phyloP scores from a whole-genome alignment of 805 yeast species.

The Metschnikowia proteae region DNA sequence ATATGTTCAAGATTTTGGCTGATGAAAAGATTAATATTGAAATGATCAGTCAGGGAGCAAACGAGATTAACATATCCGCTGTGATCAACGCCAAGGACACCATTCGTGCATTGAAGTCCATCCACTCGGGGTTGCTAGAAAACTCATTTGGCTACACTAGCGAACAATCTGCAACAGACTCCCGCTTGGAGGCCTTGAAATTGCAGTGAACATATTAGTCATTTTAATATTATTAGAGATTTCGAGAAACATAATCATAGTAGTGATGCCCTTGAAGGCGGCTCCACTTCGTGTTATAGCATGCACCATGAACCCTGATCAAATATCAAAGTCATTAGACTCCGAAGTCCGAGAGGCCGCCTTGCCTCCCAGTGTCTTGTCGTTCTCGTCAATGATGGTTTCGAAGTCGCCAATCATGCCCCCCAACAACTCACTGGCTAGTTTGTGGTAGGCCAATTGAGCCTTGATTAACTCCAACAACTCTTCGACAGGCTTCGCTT shows the following conservation, averaged over 20 bases:
- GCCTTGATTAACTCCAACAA: constrained; percentile 69
- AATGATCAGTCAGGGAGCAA: constrained; percentile 98
- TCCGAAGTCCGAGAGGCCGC: constrained; percentile 15
- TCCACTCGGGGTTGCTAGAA: constrained; percentile 74
- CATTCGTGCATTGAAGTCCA: constrained; percentile 76
- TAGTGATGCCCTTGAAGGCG: too few relatives aligned
- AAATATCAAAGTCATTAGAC: constrained; percentile 27
- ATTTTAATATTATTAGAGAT: neutral
- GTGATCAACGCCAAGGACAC: constrained; percentile 84
- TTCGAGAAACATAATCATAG: too few relatives aligned
- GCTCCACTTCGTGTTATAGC: neutral
- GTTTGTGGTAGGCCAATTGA: constrained; percentile 76
- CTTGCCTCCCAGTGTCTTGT: constrained; percentile 16
- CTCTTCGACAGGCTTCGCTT: constrained; percentile 64
- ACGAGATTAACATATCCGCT: constrained; percentile 94
- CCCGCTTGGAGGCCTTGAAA: constrained; percentile 16
- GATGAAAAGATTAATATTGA: constrained; percentile 90
- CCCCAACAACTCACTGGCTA: constrained; percentile 64
- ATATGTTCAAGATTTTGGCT: constrained; percentile 92
- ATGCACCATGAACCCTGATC: neutral
- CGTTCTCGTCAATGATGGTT: constrained; percentile 50
- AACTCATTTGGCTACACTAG: constrained; percentile 24
- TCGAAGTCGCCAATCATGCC: constrained; percentile 63
- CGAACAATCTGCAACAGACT: constrained; percentile 17
- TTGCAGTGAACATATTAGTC: constrained; percentile 3